These are phyloP conservation scores for Fulvia fulva DNA, from an alignment of 2,329 filamentous ascomycete species.

Conservation along the genomic window DNA sequence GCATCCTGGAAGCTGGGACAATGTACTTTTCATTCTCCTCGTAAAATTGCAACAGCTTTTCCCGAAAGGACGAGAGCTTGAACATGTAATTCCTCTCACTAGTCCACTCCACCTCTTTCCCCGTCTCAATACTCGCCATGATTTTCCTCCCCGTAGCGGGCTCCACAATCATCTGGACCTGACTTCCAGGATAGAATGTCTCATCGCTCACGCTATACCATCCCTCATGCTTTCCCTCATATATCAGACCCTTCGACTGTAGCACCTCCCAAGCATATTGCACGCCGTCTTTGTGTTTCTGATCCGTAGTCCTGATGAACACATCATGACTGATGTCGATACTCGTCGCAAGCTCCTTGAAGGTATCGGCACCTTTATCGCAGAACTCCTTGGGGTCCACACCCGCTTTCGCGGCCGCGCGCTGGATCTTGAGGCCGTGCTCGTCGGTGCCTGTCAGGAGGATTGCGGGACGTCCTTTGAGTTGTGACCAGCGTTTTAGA, in stretches of 20 bases:
- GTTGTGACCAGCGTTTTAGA: conserved; percentile 81
- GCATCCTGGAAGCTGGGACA: conserved; percentile 66
- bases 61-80: conserved; percentile 74
- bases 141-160: conserved; percentile 77
- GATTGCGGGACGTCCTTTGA: conserved; percentile 67
- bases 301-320: conserved; percentile 90
- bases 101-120: conserved; percentile 90
- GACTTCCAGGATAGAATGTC: conserved; percentile 81
- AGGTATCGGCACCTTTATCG: conserved; percentile 75
- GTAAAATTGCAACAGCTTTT: conserved; percentile 78
- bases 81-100: conserved; percentile 96
- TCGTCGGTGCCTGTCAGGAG: conserved; percentile 93
- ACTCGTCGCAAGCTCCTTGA: conserved; percentile 67
- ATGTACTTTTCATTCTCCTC: conserved; percentile 73
- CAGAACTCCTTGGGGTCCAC: conserved; percentile 80
- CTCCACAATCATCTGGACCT: conserved; percentile 70
- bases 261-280: conserved; percentile 85
- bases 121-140: conserved; percentile 74
- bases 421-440: conserved; percentile 96
- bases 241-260: conserved; percentile 46
- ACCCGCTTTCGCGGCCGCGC: conserved; percentile 68
- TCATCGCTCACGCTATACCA: conserved; percentile 98
- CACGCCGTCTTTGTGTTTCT: conserved; percentile 76
- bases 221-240: conserved; percentile 52
- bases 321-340: conserved; percentile 72